phyloP scores from a whole-genome alignment of 2,329 filamentous ascomycete genomes.

The Pseudogymnoascus sp. region DNA sequence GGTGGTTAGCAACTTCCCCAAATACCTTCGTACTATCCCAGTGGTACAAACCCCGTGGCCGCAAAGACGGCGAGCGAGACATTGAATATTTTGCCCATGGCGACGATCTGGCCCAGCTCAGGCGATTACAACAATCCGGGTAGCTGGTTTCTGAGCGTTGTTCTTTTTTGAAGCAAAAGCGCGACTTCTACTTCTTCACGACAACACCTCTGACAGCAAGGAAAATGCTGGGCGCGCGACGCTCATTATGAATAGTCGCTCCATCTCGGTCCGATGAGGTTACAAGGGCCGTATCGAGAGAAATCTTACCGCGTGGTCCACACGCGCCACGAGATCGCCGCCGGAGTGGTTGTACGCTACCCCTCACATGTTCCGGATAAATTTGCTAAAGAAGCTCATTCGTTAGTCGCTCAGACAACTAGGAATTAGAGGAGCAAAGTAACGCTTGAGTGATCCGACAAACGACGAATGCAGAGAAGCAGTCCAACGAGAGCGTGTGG shows the following conservation, averaged over 20 bases:
- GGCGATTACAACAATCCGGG: neutral
- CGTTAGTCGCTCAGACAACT: neutral
- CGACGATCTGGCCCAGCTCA: constrained; percentile 1
- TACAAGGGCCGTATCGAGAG: neutral
- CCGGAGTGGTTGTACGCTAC: constrained; percentile 1
- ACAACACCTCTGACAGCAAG: constrained; percentile 3
- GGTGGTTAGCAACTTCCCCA: neutral
- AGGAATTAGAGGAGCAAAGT: neutral
- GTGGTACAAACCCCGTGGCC: constrained; percentile 29
- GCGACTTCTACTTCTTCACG: neutral
- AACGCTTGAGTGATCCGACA: neutral
- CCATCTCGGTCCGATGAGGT: neutral
- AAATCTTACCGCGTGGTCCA: constrained; percentile 4
- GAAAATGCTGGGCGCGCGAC: neutral
- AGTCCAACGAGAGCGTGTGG: neutral
- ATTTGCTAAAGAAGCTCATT: neutral
- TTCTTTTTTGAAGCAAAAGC: neutral
- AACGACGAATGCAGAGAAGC: neutral
- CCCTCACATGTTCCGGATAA: constrained; percentile 7
- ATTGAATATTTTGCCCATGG: constrained; percentile 37
- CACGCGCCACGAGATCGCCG: constrained; percentile 4
- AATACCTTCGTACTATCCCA: neutral
- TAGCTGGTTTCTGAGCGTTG: neutral
- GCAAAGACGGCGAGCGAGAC: constrained; percentile 36
- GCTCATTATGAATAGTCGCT: constrained; percentile 1